These are phyloP conservation scores for Ophiostoma sp. DNA, from an alignment of 2,329 filamentous ascomycete species.

Conservation along the genomic window DNA sequence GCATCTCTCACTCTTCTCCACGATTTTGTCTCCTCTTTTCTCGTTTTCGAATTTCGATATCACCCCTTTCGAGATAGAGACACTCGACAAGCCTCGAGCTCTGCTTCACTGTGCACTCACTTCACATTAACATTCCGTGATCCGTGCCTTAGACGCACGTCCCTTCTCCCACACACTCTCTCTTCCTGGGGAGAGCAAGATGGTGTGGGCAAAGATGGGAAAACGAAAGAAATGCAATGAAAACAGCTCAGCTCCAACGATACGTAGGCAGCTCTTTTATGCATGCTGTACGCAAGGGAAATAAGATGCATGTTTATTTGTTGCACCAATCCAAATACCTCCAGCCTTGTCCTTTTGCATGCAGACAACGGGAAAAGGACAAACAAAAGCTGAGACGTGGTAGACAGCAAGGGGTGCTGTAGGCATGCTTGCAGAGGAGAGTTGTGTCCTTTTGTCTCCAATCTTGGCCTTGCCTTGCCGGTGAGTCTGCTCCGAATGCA, in stretches of 20 bases:
- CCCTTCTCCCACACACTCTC: neutral
- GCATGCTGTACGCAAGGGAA: neutral
- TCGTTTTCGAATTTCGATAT: neutral
- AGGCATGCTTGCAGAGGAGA: neutral
- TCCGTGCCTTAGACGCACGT: constrained; percentile 21
- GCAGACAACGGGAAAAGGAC: neutral
- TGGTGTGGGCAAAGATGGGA: neutral
- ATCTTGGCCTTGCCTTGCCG: neutral
- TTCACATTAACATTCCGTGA: constrained; percentile 13
- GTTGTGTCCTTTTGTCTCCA: neutral
- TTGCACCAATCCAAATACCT: neutral
- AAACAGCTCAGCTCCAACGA: neutral
- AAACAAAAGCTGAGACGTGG: constrained; percentile 8
- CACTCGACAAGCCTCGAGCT: neutral
- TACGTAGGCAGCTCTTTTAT: neutral
- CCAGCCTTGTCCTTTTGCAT: neutral
- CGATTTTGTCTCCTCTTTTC: constrained; percentile 5
- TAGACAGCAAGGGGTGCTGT: neutral
- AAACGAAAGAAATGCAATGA: neutral
- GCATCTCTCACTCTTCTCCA: neutral
- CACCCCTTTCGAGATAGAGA: neutral
- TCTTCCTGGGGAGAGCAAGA: neutral
- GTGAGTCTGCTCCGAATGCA: neutral
- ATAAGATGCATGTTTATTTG: neutral
- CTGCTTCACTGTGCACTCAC: neutral